These are phyloP conservation scores for Colletotrichum caudatum DNA, from an alignment of 2,329 filamentous ascomycete genomes.

Conservation along the genomic window DNA sequence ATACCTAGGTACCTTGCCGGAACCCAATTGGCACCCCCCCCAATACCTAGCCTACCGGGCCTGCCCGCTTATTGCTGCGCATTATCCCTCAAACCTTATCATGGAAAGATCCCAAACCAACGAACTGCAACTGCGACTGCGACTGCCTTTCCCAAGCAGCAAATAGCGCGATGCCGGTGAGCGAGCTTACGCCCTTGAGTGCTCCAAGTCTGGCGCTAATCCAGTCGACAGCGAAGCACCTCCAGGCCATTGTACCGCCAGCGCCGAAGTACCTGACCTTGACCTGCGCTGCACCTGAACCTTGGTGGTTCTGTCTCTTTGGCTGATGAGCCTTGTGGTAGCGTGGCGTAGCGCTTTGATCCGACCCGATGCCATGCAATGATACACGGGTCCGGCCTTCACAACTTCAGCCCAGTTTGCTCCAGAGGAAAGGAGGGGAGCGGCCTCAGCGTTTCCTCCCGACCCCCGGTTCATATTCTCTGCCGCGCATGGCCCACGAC, in stretches of 20 bases:
- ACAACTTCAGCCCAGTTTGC: constrained; percentile 14
- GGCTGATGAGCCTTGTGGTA: constrained; percentile 12
- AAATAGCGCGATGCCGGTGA: constrained; percentile 17
- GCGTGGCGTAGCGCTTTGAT: constrained; percentile 20
- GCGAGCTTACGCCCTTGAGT: background rate
- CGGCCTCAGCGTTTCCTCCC: background rate
- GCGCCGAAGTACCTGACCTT: background rate
- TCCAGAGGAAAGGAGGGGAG: background rate
- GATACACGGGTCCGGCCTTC: constrained; percentile 14
- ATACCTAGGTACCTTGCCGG: constrained; percentile 1
- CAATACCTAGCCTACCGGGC: background rate
- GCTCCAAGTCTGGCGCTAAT: background rate
- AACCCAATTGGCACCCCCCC: constrained; percentile 21
- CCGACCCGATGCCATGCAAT: background rate
- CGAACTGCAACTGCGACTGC: background rate
- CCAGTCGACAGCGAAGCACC: background rate
- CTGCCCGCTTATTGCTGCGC: constrained; percentile 21
- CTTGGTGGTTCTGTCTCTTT: constrained; percentile 11
- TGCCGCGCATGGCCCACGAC: background rate
- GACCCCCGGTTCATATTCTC: background rate
- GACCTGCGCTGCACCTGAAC: background rate
- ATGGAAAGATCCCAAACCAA: constrained; percentile 33
- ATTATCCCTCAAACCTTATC: constrained; percentile 23
- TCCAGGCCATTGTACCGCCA: constrained; percentile 4
- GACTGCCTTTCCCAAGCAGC: constrained; percentile 11